Evolutionary conservation across 2,329 filamentous ascomycete genomes (phyloP).

Genomic region (Talaromyces pinophilus): DNA sequence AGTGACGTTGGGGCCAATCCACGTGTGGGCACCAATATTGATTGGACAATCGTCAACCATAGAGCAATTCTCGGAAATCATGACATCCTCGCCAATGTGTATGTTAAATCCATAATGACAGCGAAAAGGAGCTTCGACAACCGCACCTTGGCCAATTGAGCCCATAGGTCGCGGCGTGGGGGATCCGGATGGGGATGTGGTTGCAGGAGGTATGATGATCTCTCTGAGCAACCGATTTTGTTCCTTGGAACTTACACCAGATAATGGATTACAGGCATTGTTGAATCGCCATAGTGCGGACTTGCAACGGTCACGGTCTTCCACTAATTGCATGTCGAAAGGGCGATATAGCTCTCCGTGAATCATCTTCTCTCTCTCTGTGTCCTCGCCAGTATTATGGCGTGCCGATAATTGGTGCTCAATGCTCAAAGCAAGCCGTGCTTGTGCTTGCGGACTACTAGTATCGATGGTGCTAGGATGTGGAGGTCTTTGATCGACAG

Average conservation of each 20-base stretch:
- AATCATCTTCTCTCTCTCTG: conserved; percentile 90
- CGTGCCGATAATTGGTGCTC: conserved; percentile 44
- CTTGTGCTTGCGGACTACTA: conserved; percentile 46
- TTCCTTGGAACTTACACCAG: conserved; percentile 62
- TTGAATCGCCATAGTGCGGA: conserved; percentile 84
- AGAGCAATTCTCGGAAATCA: conserved; percentile 78
- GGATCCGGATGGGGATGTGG: conserved; percentile 55
- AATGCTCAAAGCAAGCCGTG: conserved; percentile 46
- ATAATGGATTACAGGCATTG: conserved; percentile 72
- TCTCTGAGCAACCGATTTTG: conserved; percentile 44
- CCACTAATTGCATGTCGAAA: conserved; percentile 72
- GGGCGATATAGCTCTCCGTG: conserved; percentile 75
- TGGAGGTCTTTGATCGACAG: conserved; percentile 41
- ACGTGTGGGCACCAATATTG: conserved; percentile 69
- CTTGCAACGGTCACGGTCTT: conserved; percentile 83
- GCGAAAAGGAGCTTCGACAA: conserved; percentile 83
- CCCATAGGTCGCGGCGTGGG: conserved; percentile 56
- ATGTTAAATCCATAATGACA: conserved; percentile 98
- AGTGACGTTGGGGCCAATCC: conserved; percentile 79
- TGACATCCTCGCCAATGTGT: conserved; percentile 78
- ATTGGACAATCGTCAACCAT: conserved; percentile 86
- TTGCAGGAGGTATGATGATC: conserved; percentile 37
- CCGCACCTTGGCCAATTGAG: conserved; percentile 70
- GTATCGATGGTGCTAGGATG: conserved; percentile 40
- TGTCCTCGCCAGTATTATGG: conserved; percentile 50